Base-by-base conservation (phyloP, 345 rosid species). In the Bruguiera parviflora region DNA sequence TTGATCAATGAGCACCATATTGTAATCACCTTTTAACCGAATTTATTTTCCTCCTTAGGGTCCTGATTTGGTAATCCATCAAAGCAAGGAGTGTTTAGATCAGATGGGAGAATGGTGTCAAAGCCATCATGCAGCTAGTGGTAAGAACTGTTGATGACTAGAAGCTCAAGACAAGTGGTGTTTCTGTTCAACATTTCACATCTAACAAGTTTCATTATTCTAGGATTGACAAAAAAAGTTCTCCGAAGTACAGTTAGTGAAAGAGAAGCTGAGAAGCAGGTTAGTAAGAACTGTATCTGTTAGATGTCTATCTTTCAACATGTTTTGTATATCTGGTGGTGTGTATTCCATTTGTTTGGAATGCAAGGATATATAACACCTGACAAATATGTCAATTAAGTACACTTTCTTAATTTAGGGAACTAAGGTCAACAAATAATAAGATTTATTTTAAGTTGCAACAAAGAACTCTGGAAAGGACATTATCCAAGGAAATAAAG, bases 81-180 rank as follows among this genome's bases (percentile, higher is more conserved):
- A 95, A 76, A 79, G 82, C 20, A 78, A 81, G 71, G 91, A 87
- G 53, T 91, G 96, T 66, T 35, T 95, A 70, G 89, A 88, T 73
- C 69, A 75, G 71, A 92, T 92, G 96, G 89, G 88, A 61, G 97
- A 95, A 35, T 89, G 99, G 99, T 95, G 97, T 77, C 90, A 84
- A 81, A 76, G 58, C 66, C 97, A 91, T 83, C 99, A 91, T 63
- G 88, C 80, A 29, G 91, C 85, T 68, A 95, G 97, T 76, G 97
- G 99, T 94, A 83, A 77, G 84, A 66, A 60, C 18, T 13, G 49
- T 13, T 4, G 0, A 11, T 15, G 49, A 43, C 28, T 21, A 33
- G 20, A 65, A 49, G 51, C 28, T 68, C 57, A 35, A 33, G 53
- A 43, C 24, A 25, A 72, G 27, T 68, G 32, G 21, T 78, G 60